Conservation (phyloP, 805 yeast species). For the Kazachstania taianensis region DNA sequence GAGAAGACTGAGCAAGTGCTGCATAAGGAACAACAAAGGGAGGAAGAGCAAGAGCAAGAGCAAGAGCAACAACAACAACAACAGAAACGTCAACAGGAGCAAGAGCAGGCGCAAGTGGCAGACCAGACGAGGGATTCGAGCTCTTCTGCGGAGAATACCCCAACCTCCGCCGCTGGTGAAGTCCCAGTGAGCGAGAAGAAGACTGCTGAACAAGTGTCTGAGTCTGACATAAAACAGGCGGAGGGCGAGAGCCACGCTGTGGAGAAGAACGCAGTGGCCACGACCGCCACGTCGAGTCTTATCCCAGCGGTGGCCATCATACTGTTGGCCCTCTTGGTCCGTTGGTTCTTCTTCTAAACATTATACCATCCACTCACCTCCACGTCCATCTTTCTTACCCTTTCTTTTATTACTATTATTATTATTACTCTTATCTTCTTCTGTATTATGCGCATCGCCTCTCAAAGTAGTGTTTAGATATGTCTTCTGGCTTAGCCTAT, state of each 20-base stretch:
- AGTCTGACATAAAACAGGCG: background rate
- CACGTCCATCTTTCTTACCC: background rate
- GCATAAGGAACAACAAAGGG: constrained; percentile 1
- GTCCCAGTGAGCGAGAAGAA: background rate
- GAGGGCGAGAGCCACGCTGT: no score
- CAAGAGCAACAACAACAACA: constrained; percentile 1
- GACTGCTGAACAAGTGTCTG: background rate
- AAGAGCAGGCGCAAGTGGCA: background rate
- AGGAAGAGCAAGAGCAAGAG: constrained; percentile 5
- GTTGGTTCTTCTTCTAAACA: constrained; percentile 1
- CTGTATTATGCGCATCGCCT: background rate
- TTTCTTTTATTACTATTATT: background rate
- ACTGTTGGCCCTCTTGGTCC: constrained; percentile 2
- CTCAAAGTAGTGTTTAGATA: no score
- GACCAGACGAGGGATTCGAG: background rate
- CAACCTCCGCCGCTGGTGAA: constrained; percentile 3
- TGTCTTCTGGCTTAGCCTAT: no score
- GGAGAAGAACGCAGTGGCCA: no score
- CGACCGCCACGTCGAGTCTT: background rate
- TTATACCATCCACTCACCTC: background rate
- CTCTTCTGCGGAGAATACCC: constrained; percentile 1
- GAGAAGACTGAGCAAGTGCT: background rate
- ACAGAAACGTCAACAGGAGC: constrained; percentile 4
- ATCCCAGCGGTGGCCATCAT: background rate
- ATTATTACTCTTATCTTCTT: background rate